Evolutionary conservation across 108 stramenopile genomes (phyloP), one percentile per base, ranked within the genome.

Genomic region (Chaetoceros tenuissimus): DNA sequence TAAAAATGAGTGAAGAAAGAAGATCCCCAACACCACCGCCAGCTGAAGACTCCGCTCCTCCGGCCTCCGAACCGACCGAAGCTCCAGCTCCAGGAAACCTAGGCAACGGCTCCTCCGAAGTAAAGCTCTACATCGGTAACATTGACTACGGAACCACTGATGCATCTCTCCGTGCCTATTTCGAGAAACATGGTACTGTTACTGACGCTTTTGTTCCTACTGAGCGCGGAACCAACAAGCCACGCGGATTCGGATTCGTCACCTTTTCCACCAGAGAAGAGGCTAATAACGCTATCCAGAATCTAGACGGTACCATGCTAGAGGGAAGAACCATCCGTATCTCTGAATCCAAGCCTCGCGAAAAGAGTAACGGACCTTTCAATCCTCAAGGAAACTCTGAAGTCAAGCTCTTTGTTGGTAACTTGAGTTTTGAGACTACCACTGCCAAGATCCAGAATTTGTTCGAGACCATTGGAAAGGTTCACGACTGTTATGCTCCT

Each of bases 351-450:
- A 71, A 82, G 51, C 93, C 93, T 67, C 79, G 81, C 55, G 93
- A 84, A 48, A 48, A 62, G 46, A 83, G 83, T 3, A 52, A 58
- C 27, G 79, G 85, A 24, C 58, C 68, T 16, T 92, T 92, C 69
- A 92, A 92, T 56, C 50, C 84, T 8, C 31, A 69, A 26, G 86
- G 86, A 31, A 74, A 74, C 31, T 58, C 68, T 53, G 84, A 87
- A 50, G 80, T 88, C 46, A 93, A 93, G 73, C 67, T 96, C 2
- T 96, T 89, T 62, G 91, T 96, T 46, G 96, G 96, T 52, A 96
- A 96, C 57, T 71, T 96, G 30, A 73, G 84, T 16, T 94, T 90
- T 67, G 96, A 94, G 47, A 92, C 89, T 2, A 71, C 66, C 44
- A 88, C 90, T 62, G 66, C 55, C 28, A 73, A 82, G 8, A 74